Percentiles rank a stretch among this genome's conserved stretches.
Evolutionary conservation across 768 basidiomycete genomes (phyloP).

Genomic region (Calocybe cyanea): DNA sequence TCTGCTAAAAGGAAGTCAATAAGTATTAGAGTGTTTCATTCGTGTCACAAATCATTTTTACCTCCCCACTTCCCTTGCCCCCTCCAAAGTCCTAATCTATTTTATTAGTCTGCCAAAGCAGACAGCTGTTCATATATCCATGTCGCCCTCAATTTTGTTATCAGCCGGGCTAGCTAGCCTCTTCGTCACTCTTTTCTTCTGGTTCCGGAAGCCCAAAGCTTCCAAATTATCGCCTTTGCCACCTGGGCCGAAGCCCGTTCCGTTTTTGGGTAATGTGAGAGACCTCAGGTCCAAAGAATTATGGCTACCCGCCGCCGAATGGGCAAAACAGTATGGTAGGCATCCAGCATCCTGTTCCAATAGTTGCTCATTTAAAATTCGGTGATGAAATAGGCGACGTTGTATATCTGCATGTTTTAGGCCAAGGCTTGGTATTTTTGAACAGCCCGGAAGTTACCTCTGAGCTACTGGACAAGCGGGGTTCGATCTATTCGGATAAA

Average conservation of each 20-base stretch:
- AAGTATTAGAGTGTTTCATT: constrained; percentile 14
- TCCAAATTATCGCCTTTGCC: constrained; percentile 43
- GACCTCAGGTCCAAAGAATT: constrained; percentile 60
- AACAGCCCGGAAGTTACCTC: constrained; percentile 54
- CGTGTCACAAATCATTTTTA: constrained; percentile 5
- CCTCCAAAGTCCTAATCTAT: background rate
- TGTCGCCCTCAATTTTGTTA: constrained; percentile 22
- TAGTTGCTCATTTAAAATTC: constrained; percentile 20
- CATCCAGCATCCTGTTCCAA: background rate
- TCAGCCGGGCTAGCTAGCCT: constrained; percentile 31
- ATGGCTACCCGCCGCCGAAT: constrained; percentile 58
- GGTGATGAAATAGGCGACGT: constrained; percentile 60
- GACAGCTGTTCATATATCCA: constrained; percentile 10
- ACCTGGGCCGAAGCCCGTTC: constrained; percentile 66
- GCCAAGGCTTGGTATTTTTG: constrained; percentile 65
- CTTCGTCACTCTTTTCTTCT: constrained; percentile 36
- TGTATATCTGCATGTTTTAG: constrained; percentile 61
- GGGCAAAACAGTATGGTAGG: constrained; percentile 65
- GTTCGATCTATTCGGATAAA: constrained; percentile 73
- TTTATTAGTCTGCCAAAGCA: background rate
- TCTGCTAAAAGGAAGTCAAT: constrained; percentile 12
- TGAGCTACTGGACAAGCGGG: constrained; percentile 69
- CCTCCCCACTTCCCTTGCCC: background rate
- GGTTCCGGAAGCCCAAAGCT: constrained; percentile 41
- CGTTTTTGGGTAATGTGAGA: constrained; percentile 59